Conservation (phyloP, 495 filamentous ascomycete genomes). For the Neurospora sp. region DNA sequence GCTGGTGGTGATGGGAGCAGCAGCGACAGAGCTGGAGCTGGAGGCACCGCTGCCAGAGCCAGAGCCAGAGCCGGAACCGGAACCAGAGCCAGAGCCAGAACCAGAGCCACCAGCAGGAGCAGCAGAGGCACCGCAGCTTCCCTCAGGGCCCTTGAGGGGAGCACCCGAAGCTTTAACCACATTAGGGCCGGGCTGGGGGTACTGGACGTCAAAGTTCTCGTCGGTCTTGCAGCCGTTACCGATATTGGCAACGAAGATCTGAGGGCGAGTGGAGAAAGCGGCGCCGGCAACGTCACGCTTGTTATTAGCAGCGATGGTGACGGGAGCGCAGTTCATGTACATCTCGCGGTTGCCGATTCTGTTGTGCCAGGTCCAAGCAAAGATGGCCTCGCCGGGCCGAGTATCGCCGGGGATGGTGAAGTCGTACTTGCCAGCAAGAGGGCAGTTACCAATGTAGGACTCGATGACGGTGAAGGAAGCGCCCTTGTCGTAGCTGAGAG, state of each 20-base stretch:
- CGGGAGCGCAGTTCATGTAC: conserved; percentile 58
- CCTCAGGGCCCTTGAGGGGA: conserved; percentile 14
- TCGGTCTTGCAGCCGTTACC: conserved; percentile 42
- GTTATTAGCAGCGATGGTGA: conserved; percentile 39
- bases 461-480: conserved; percentile 55
- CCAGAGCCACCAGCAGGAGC: conserved; percentile 1
- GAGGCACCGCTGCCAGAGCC: conserved; percentile 1
- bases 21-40: background rate
- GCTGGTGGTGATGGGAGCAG: conserved; percentile 5
- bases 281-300: conserved; percentile 21
- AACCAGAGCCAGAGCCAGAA: conserved; percentile 1
- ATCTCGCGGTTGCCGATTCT: conserved; percentile 56
- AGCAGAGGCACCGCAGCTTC: conserved; percentile 17
- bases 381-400: conserved; percentile 48
- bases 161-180: conserved; percentile 31
- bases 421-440: conserved; percentile 38
- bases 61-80: background rate
- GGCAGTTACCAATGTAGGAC: conserved; percentile 55
- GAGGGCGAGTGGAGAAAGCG: conserved; percentile 43
- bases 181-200: conserved; percentile 63
- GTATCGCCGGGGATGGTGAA: conserved; percentile 57
- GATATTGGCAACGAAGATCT: conserved; percentile 52
- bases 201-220: conserved; percentile 48
- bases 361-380: conserved; percentile 61
- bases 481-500: conserved; percentile 54